Evolutionary conservation across 1,284 basidiomycete species (phyloP), one percentile per base, ranked within the genome.

Genomic region (Trichosporon asahii): DNA sequence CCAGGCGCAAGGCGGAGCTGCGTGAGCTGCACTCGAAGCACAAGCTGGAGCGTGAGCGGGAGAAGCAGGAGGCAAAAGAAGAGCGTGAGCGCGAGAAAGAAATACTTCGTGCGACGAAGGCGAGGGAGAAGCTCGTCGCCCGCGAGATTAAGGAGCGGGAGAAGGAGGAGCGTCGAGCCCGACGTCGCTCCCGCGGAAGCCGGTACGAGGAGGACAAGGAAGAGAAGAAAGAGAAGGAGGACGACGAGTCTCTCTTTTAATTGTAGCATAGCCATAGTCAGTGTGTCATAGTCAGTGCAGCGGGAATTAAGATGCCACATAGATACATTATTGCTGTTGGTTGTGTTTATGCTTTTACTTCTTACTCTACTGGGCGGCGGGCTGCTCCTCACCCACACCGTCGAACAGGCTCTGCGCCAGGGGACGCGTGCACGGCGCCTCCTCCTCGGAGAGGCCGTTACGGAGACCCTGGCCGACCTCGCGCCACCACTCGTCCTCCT

Each of bases 401-500:
- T 61, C 57, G 57, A 61, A 61, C 57, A 61, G 57, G 57, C 57
- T 61, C 57, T 61, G 57, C 15, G 57, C 57, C 15, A 61, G 57
- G 12, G 57, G 57, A 3, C 57, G 57, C 3, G 64, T 37, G 44
- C 46, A 49, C 31, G 61, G 61, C 44, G 61, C 61, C 29, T 64
- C 61, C 44, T 68, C 67, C 35, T 49, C 63, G 44, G 27, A 25
- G 40, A 66, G 64, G 21, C 68, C 68, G 40, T 44, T 33, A 18
- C 64, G 35, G 65, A 70, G 64, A 2, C 55, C 53, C 61, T 37
- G 49, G 1, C 25, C 57, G 18, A 73, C 67, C 57, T 73, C 64
- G 23, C 40, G 29, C 73, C 73, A 74, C 66, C 67, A 74, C 46
- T 21, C 53, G 33, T 64, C 35, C 64, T 74, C 73, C 9, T 66